Base-by-base conservation (phyloP, 352 stramenopile genomes). In the Plasmopara viticola region DNA sequence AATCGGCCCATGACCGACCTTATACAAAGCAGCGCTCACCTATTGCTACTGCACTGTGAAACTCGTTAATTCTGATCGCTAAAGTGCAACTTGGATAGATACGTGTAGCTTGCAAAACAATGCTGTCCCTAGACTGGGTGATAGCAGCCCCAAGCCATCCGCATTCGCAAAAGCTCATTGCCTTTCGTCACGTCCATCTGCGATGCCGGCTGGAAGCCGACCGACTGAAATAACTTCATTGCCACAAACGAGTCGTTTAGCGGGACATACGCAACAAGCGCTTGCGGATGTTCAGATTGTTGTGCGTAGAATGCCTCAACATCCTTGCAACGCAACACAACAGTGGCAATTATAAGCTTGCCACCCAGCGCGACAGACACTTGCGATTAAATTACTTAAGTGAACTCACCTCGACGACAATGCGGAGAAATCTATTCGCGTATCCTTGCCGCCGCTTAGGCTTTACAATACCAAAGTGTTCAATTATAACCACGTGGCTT, bases 401-500 rank as follows among this genome's bases (percentile, higher is more conserved):
- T 41, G 9, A 29, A 17, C 40, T 38, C 58, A 84, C 74, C 67
- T 86, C 56, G n/a, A 88, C 37, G 29, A 84, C 53, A 14, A 64
- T 54, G 42, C 64, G 56, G 10, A 91, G 63, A 20, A 86, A 64
- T 43, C 74, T 61, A 18, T 56, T 79, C 35, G 67, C 80, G 40
- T 78, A 74, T 50, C 75, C 75, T 29, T 70, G 67, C 9, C 66
- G 50, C 20, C 76, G 72, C 53, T 87, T 87, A 20, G 51, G 51
- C 29, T 71, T 64, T 7, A 86, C 47, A 12, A 89, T 59, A 28
- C 80, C 78, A 34, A 91, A 55, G 10, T 79, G 58, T 49, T 89
- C 76, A 48, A 91, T 76, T 15, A 72, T 60, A 9, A 68, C 74
- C 33, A 80, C 65, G 31, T 67, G 53, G 1, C 53, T 67, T 25